Conservation (phyloP, 2,329 filamentous ascomycete genomes). For the Teratosphaeria pseudoeucalypti region DNA sequence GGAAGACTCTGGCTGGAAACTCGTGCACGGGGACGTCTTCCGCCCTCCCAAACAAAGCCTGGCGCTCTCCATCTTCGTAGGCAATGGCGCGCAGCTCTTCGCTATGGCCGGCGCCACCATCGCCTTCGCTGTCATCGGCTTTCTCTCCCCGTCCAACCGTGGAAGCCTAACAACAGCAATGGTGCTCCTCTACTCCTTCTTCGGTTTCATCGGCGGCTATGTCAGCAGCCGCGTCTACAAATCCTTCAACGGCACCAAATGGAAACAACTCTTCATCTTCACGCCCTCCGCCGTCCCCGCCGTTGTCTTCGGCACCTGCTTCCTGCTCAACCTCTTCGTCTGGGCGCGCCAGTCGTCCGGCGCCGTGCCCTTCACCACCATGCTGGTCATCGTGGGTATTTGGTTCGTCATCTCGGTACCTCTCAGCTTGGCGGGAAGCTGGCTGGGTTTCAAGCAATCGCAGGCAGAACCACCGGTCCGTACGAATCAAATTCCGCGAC, state of each 20-base stretch:
- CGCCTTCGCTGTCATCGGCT: constrained; percentile 82
- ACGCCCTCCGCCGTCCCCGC: constrained; percentile 80
- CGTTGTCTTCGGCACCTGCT: constrained; percentile 78
- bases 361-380: constrained; percentile 91
- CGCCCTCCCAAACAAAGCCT: constrained; percentile 74
- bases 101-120: constrained; percentile 96
- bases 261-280: constrained; percentile 86
- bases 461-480: constrained; percentile 71
- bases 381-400: constrained; percentile 84
- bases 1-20: constrained; percentile 96
- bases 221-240: constrained; percentile 88
- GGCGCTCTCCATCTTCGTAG: constrained; percentile 75
- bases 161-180: constrained; percentile 89
- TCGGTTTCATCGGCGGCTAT: constrained; percentile 89
- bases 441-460: constrained; percentile 71
- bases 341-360: constrained; percentile 89
- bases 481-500: constrained; percentile 95
- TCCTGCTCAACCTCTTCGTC: constrained; percentile 89
- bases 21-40: constrained; percentile 97
- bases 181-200: constrained; percentile 83
- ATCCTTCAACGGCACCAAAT: constrained; percentile 78
- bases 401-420: constrained; percentile 97
- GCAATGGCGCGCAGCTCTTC: constrained; percentile 91
- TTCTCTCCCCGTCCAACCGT: constrained; percentile 90
- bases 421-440: constrained; percentile 79